Evolutionary conservation across 257 asterid genomes (phyloP), one percentile per base, ranked within the genome.

Genomic region (Primulina huaijiensis): DNA sequence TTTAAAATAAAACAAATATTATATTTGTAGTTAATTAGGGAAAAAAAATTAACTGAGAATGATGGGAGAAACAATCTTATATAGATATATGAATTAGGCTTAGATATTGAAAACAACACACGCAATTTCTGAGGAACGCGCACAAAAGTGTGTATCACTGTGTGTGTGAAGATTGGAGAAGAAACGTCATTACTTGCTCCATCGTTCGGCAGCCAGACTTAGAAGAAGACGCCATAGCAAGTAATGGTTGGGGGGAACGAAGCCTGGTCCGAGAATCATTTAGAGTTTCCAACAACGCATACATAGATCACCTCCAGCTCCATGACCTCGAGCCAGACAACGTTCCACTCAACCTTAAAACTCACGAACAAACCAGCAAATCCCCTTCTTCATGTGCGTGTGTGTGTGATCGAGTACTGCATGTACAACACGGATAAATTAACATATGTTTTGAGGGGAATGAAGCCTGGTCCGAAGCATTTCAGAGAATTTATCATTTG

Each of bases 381-480:
- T 43, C 14, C 55, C 37, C 37, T 33, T 33, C 30, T 33, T 33
- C 37, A 33, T 33, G 37, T 27, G 30, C 30, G 30, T 27, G 30
- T 27, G 29, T 27, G 30, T 27, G 3, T 27, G 30, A 27, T 27
- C 30, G 30, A 27, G 30, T 27, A 27, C 30, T 27, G 12, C 11
- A 14, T 62, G 40, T 6, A 19, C 8, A 1, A 19, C 23, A 50
- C n/a, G 27, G 10, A 60, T 10, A 72, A 19, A 34, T 20, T 11
- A 21, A 4, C 30, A 2, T 27, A 3, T 52, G 69, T 69, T 69
- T 86, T 86, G 95, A 81, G 88, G 86, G 92, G 92, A 88, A 88
- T 88, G 95, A 84, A 86, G 92, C 95, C 95, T 88, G 95, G 95
- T 86, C 92, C 95, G 95, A 86, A 82, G 80, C 83, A 75, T 77